These are phyloP conservation scores for Botrytis aclada DNA, from an alignment of 2,329 filamentous ascomycete species.

Conservation along the genomic window DNA sequence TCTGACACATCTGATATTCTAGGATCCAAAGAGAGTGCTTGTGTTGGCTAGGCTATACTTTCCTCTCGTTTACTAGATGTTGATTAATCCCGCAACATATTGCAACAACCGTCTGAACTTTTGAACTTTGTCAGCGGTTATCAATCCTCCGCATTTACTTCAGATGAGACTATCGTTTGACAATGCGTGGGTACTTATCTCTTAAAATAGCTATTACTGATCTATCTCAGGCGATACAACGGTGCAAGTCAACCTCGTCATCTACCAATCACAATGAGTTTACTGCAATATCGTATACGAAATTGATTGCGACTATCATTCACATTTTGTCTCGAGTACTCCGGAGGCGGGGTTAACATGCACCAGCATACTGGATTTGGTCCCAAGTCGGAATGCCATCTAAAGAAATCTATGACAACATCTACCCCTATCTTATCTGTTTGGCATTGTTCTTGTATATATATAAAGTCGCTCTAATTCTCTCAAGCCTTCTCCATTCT, in stretches of 20 bases:
- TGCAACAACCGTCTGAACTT: background rate
- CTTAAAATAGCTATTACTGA: background rate
- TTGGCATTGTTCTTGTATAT: background rate
- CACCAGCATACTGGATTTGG: background rate
- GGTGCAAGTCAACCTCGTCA: background rate
- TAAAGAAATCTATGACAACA: background rate
- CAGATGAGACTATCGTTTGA: background rate
- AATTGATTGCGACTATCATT: background rate
- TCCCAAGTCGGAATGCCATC: background rate
- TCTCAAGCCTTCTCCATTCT: slow-evolving; percentile 11
- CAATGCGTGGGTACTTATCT: background rate
- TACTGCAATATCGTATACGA: background rate
- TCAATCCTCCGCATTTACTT: background rate
- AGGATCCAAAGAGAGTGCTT: too few species aligned
- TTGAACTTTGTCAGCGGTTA: background rate
- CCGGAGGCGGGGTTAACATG: background rate
- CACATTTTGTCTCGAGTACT: background rate
- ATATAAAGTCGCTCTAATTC: slow-evolving; percentile 3
- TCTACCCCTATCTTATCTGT: background rate
- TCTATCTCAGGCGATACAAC: background rate
- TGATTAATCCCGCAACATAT: background rate
- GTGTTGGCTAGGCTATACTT: background rate
- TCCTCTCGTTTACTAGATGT: background rate
- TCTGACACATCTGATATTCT: background rate
- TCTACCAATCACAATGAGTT: background rate